These are phyloP conservation scores for Mycena kentingensis DNA, from an alignment of 768 basidiomycete species.

Conservation along the genomic window DNA sequence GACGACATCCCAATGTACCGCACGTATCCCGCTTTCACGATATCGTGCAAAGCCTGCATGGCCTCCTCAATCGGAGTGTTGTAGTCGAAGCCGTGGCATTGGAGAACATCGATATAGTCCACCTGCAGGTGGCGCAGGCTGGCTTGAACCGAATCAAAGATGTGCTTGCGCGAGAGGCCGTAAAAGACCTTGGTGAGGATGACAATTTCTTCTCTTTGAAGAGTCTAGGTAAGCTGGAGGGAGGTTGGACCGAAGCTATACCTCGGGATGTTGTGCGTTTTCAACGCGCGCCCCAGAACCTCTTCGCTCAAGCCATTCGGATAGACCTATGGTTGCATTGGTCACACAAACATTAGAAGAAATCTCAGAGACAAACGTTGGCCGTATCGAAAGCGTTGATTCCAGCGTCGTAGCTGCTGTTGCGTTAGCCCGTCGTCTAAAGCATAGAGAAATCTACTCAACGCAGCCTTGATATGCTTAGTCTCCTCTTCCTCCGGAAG, in stretches of 20 bases:
- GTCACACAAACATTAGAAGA: neutral
- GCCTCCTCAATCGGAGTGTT: slow-evolving; percentile 62
- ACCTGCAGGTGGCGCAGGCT: slow-evolving; percentile 43
- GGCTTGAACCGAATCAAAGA: slow-evolving; percentile 56
- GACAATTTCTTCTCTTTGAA: slow-evolving; percentile 38
- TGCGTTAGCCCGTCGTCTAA: slow-evolving; percentile 17
- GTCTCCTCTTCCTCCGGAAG: slow-evolving; percentile 29
- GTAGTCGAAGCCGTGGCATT: slow-evolving; percentile 59
- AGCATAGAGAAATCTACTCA: neutral
- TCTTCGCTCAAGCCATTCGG: slow-evolving; percentile 33
- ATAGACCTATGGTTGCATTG: slow-evolving; percentile 25
- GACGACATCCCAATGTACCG: slow-evolving; percentile 63
- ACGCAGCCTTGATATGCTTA: slow-evolving; percentile 19
- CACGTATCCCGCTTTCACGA: slow-evolving; percentile 63
- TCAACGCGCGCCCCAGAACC: slow-evolving; percentile 41
- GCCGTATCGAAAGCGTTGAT: slow-evolving; percentile 35
- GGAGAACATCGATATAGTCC: slow-evolving; percentile 63
- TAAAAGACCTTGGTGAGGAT: slow-evolving; percentile 41
- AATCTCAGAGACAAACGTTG: slow-evolving; percentile 7
- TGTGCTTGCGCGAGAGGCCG: slow-evolving; percentile 55
- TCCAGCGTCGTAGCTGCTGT: slow-evolving; percentile 32
- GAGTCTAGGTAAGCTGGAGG: neutral
- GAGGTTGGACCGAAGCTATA: neutral
- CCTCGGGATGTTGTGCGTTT: slow-evolving; percentile 33
- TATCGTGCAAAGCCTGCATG: slow-evolving; percentile 70